Conservation (phyloP, 768 basidiomycete species). For the Megacollybia marginata region DNA sequence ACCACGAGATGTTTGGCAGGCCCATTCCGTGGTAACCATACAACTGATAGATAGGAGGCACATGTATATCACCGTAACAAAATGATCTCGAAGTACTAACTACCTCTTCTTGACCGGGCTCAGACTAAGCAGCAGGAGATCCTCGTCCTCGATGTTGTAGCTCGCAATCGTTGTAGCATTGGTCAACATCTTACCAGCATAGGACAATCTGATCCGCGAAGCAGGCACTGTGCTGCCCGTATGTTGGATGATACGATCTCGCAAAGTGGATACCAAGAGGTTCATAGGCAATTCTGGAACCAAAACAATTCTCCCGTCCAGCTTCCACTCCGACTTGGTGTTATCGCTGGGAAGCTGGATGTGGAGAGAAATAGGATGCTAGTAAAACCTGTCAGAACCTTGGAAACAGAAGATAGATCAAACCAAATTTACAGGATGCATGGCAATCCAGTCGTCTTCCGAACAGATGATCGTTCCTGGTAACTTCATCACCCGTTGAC, state of each 20-base stretch:
- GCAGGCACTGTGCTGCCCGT: slow-evolving; percentile 75
- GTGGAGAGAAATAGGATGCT: slow-evolving; percentile 82
- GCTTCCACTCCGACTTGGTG: slow-evolving; percentile 88
- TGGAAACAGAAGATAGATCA: not conserved
- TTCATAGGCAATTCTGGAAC: slow-evolving; percentile 81
- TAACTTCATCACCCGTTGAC: slow-evolving; percentile 79
- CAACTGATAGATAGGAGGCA: not conserved
- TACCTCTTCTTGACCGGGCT: slow-evolving; percentile 72
- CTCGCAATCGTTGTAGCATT: slow-evolving; percentile 79
- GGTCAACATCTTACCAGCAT: slow-evolving; percentile 77
- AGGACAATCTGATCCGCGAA: slow-evolving; percentile 76
- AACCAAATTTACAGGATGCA: slow-evolving; percentile 64
- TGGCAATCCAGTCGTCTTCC: slow-evolving; percentile 82
- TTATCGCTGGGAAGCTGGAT: slow-evolving; percentile 80
- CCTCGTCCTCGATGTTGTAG: slow-evolving; percentile 91
- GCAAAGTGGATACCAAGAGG: slow-evolving; percentile 78
- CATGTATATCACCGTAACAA: not conserved
- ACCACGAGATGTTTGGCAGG: too few relatives aligned
- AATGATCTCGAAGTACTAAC: slow-evolving; percentile 4
- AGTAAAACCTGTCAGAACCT: not conserved
- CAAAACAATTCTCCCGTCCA: slow-evolving; percentile 72
- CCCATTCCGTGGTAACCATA: not conserved
- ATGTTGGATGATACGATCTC: slow-evolving; percentile 78
- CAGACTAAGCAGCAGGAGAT: slow-evolving; percentile 69
- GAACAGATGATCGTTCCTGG: slow-evolving; percentile 80